Base-by-base conservation (phyloP, 768 basidiomycete species). In the Lentinula detonsa region DNA sequence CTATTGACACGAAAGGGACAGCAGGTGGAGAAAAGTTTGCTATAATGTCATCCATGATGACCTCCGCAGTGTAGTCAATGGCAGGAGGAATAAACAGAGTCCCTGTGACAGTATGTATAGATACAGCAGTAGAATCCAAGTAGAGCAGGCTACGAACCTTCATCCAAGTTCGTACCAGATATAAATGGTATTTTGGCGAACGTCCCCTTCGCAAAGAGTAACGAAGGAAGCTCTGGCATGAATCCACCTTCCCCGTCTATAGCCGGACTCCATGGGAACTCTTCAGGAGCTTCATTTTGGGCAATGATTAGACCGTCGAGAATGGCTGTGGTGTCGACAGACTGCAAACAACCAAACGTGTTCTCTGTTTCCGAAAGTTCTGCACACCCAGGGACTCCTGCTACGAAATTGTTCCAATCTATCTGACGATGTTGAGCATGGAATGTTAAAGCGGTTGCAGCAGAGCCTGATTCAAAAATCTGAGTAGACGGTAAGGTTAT, bases 161-260 rank as follows among this genome's bases (percentile, higher is more conserved):
- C 80, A 64, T 82, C 79, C 4, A 76, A 67, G 62, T 70, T 73
- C 5, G 76, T 75, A 13, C 80, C 80, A 50, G 76, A 67, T 31
- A 82, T 81, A 62, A 80, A 78, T 0, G 81, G 80, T 2, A 82
- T 60, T 16, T 66, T 65, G 3, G 69, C 63, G 42, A 72, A 73
- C 3, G 63, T 60, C 0, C 76, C 63, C 54, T 65, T 2, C 54
- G 72, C 63, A 21, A 70, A 48, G 7, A 78, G 68, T 34, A 59
- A 67, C 2, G 78, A 78, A 5, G 76, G 74, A 9, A 72, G 62
- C 50, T 76, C 79, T 0, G 75, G 75, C 42, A 77, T 66, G 2
- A 81, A 56, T 0, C 78, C 77, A 0, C 67, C 71, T 2, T 70
- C 70, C 0, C 79, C 78, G 53, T 82, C 81, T 34, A 82, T 67